Conservation (phyloP, 2,329 filamentous ascomycete genomes). For the Ceratocystis ficicola region DNA sequence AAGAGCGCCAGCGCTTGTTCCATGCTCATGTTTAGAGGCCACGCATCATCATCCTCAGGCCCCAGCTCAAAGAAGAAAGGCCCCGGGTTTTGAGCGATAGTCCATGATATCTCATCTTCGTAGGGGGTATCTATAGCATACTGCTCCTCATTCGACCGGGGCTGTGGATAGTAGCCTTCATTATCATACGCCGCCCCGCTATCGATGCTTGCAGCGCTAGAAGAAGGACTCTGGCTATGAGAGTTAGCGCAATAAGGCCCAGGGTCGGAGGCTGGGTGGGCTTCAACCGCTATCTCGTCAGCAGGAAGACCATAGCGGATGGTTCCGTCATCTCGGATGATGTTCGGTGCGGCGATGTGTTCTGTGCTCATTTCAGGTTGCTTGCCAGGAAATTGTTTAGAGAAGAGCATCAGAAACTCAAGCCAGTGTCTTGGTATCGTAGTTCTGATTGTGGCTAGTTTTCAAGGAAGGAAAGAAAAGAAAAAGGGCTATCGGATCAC, state of each 20-base stretch:
- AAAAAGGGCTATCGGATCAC: background rate
- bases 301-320: background rate
- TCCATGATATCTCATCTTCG: background rate
- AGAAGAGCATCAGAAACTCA: background rate
- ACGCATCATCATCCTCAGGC: conserved; percentile 1
- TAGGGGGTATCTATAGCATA: background rate
- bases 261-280: conserved; percentile 2
- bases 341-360: background rate
- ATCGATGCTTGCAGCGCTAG: conserved; percentile 2
- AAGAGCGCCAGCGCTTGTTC: conserved; percentile 4
- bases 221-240: background rate
- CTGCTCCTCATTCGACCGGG: background rate
- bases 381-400: background rate
- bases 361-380: conserved; percentile 1
- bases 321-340: background rate
- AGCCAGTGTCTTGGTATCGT: background rate
- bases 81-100: background rate
- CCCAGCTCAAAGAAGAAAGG: conserved; percentile 8
- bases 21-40: conserved; percentile 6
- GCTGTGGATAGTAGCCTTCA: background rate
- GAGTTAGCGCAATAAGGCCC: background rate
- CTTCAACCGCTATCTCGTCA: background rate
- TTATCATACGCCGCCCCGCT: conserved; percentile 1
- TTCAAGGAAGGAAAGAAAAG: background rate
- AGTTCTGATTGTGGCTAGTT: background rate